These are phyloP conservation scores for Pseudoperonospora humuli DNA, from an alignment of 352 stramenopile genomes.

Conservation along the genomic window DNA sequence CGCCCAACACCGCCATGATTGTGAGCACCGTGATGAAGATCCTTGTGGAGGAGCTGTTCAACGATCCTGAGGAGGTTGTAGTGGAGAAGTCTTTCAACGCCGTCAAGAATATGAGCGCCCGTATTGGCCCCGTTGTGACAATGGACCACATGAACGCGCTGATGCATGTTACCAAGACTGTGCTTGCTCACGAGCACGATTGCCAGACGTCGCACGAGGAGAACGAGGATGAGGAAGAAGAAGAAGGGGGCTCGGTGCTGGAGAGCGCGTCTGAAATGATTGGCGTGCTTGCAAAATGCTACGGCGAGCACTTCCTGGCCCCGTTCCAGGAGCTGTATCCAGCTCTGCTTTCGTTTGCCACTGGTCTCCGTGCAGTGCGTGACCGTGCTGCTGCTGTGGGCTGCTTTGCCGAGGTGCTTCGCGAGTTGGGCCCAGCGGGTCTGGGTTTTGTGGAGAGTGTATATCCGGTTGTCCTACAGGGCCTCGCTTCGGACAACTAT, in stretches of 20 bases:
- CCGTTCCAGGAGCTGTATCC: slow-evolving; percentile 89
- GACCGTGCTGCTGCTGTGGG: slow-evolving; percentile 92
- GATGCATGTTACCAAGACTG: slow-evolving; percentile 80
- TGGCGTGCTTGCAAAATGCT: slow-evolving; percentile 89
- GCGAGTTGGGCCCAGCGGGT: slow-evolving; percentile 75
- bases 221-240: slow-evolving; percentile 88
- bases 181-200: slow-evolving; percentile 84
- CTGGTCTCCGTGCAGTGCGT: slow-evolving; percentile 81
- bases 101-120: slow-evolving; percentile 92
- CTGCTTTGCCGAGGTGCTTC: slow-evolving; percentile 92
- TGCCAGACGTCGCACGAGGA: slow-evolving; percentile 88
- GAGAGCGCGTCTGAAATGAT: slow-evolving; percentile 92
- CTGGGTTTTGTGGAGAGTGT: slow-evolving; percentile 87
- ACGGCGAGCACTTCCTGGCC: slow-evolving; percentile 88
- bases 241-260: slow-evolving; percentile 91
- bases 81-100: slow-evolving; percentile 94
- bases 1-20: slow-evolving; percentile 70
- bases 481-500: slow-evolving; percentile 86
- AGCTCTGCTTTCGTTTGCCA: slow-evolving; percentile 87
- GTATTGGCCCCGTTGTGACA: slow-evolving; percentile 87
- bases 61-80: slow-evolving; percentile 79
- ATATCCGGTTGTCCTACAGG: slow-evolving; percentile 87
- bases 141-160: slow-evolving; percentile 86
- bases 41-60: slow-evolving; percentile 66
- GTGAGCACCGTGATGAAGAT: slow-evolving; percentile 72